Base-by-base conservation (phyloP, 2,329 filamentous ascomycete genomes). In the Pyrenophora seminiperda region DNA sequence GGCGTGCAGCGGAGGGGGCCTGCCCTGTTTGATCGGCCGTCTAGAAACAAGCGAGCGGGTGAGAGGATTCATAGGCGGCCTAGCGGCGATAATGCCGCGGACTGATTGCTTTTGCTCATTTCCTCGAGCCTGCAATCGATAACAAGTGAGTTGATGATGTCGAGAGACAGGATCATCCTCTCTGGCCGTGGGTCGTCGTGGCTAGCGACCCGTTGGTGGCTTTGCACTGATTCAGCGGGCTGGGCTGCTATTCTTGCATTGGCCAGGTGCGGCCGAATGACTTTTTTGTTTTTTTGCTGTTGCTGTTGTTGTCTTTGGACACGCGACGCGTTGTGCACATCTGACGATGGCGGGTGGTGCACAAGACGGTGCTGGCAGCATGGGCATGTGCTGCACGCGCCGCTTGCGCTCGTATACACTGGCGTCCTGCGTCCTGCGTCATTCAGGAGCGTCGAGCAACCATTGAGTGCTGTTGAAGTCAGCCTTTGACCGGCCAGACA, bases 1-100 rank as follows among this genome's bases (percentile, higher is more conserved):
- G 39, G 47, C 51, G 43, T 43, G 34, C 34, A 51, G 44, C 37
- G 10, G 47, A 47, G 42, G 39, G 39, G 41, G 37, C 22, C 45
- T 45, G 50, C 47, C 52, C 30, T 42, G 65, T 68, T 60, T 68
- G 65, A 68, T 68, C 65, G 55, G 40, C 63, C 38, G 48, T 43
- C 42, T 45, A 39, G 58, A 62, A 67, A 64, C 61, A 64, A 59
- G 63, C 56, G 58, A 57, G 49, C 46, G 43, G 51, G 47, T 48
- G 33, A 30, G 41, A 24, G 31, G 19, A n/a, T n/a, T n/a, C n/a
- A n/a, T n/a, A n/a, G n/a, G n/a, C n/a, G n/a, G n/a, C n/a, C n/a
- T n/a, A n/a, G 30, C 20, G 34, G 32, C 38, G 27, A 32, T 31
- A 31, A 22, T 46, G 58, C 56, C 56, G 53, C 60, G 45, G 50